Conservation (phyloP, 2,329 filamentous ascomycete genomes). For the Aspergillus ustus region DNA sequence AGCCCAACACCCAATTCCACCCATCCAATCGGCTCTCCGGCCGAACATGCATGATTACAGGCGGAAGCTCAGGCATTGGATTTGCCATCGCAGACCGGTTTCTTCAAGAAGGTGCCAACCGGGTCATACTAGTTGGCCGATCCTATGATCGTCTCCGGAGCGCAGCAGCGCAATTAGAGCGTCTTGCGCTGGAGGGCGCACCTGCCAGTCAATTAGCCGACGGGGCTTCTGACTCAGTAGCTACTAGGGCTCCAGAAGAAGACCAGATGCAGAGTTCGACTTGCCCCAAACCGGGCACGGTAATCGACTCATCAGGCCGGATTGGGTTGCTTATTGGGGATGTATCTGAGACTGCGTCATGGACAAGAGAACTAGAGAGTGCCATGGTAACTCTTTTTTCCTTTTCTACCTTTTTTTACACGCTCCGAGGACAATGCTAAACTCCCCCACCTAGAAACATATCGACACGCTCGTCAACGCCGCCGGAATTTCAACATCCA, state of each 20-base stretch:
- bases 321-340: constrained; percentile 43
- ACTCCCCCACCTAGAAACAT: constrained; percentile 28
- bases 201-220: not conserved
- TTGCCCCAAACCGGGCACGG: constrained; percentile 3
- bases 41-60: constrained; percentile 63
- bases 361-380: constrained; percentile 43
- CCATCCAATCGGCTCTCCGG: constrained; percentile 36
- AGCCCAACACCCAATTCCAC: constrained; percentile 10
- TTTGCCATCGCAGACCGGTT: constrained; percentile 70
- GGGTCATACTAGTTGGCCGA: constrained; percentile 65
- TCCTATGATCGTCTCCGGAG: constrained; percentile 51
- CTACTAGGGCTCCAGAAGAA: constrained; percentile 26
- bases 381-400: constrained; percentile 39
- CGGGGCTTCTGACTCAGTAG: constrained; percentile 17
- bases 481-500: constrained; percentile 72
- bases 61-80: constrained; percentile 73
- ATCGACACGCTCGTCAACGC: constrained; percentile 75
- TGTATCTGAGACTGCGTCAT: constrained; percentile 39
- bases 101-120: constrained; percentile 62
- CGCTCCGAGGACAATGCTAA: not conserved
- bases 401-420: not conserved
- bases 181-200: not conserved
- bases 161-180: constrained; percentile 38
- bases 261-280: constrained; percentile 12
- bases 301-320: constrained; percentile 23